Evolutionary conservation across 1,139 yeast species (phyloP), one percentile per base, ranked within the genome.

Genomic region (Yamadazyma sp.): DNA sequence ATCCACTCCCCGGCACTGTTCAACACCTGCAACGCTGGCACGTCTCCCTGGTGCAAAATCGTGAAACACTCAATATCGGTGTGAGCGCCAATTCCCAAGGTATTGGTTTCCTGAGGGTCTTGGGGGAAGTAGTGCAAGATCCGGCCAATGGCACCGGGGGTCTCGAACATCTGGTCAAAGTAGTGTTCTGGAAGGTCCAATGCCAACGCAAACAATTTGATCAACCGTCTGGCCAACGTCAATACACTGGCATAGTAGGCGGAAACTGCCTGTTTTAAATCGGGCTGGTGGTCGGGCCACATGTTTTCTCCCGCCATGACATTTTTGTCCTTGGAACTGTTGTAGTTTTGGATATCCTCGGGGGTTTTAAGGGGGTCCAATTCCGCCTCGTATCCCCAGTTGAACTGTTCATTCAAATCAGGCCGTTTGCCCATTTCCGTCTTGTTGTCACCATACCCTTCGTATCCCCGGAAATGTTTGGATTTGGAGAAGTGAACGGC

Each of bases 51-150:
- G 25, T 46, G 38, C 28, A 47, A 41, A 21, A 47, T 44, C 5
- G 51, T 47, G 33, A 47, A 46, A 35, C 50, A 46, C 27, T 46
- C 51, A 28, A 47, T 46, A 31, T 47, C 51, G 1, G 51, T 47
- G 34, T 47, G 51, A 10, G 51, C 51, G 7, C 50, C 51, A 40
- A 47, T 46, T 23, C 51, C 50, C 31, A 46, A 33, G 13, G 39
- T 33, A 22, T 47, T 41, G 10, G 40, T 33, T 15, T 44, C 50
- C 12, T 36, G 34, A 6, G 44, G 40, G 12, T 38, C 41, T 30
- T 43, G 48, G 6, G 49, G 44, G 35, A 44, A 45, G 31, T 47
- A 47, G 21, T 47, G 51, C n/a, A 47, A 43, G 14, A 47, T 39
- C 33, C 51, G 35, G 5, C 51, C 51, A 30, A 47, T 46, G 6